A percentile compares a stretch with the other conserved stretches of the same genome.
phyloP scores from a whole-genome alignment of 2,329 filamentous ascomycete genomes.

The Colletotrichum sublineola region DNA sequence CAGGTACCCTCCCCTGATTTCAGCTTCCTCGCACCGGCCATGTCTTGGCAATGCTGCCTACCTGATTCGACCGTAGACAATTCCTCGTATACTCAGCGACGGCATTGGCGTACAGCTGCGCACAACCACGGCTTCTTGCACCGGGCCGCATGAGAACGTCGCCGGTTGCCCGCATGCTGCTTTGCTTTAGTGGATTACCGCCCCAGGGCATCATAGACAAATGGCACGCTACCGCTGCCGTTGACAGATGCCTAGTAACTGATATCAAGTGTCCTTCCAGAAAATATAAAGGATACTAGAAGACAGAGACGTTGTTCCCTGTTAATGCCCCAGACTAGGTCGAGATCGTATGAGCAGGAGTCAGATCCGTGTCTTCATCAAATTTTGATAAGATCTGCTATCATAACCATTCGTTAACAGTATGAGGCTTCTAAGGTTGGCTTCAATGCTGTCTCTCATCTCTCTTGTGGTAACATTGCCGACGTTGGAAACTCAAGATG shows the following conservation, averaged over 20 bases:
- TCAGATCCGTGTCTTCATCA: not conserved
- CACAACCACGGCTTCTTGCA: constrained; percentile 30
- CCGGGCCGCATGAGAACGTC: constrained; percentile 31
- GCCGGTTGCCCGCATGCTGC: constrained; percentile 27
- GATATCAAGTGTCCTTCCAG: not conserved
- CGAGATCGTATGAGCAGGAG: not conserved
- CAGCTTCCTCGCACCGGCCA: not conserved
- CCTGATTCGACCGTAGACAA: not conserved
- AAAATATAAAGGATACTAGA: not conserved
- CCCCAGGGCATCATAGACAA: not conserved
- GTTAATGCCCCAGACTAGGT: not conserved
- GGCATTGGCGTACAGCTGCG: not conserved
- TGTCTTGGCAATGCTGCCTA: not conserved
- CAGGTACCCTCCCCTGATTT: constrained; percentile 28
- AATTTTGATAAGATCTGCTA: not conserved
- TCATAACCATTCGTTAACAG: not conserved
- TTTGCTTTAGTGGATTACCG: not conserved
- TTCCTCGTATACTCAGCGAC: constrained; percentile 13
- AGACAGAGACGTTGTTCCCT: too few species aligned
- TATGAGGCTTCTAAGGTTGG: constrained; percentile 12
- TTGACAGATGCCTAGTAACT: too few species aligned
- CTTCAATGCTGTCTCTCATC: constrained; percentile 1
- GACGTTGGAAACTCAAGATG: constrained; percentile 2
- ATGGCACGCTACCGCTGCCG: not conserved
- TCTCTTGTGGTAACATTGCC: constrained; percentile 25